Evolutionary conservation across 2,329 filamentous ascomycete species (phyloP), one percentile per base, ranked within the genome.

Genomic region (Fusarium coffeatum): DNA sequence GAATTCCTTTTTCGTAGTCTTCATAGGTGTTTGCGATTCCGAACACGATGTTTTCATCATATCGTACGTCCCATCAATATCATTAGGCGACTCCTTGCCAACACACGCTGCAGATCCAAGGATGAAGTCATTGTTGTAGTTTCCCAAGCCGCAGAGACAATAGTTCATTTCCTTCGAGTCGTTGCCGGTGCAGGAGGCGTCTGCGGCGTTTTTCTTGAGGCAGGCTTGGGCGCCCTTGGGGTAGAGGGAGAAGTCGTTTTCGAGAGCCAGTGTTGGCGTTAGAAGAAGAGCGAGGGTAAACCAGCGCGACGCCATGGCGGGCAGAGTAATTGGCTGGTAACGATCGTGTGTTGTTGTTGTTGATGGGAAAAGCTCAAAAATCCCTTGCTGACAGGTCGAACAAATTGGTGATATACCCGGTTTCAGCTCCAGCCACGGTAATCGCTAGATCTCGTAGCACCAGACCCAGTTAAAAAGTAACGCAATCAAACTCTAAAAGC

Each of bases 71-170:
- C 73, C 59, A 16, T 76, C 65, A 8, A 87, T 68, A 46, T 86
- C 82, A 23, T 23, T 69, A 1, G 75, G 72, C 20, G 71, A 73
- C 5, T 72, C 34, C 18, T 72, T 61, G 10, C 81, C 84, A 15
- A 88, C 73, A 66, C 86, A 88, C 15, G 66, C 69, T 5, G 85
- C 86, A 4, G 83, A 72, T 34, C 80, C 79, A 22, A 80, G 82
- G 64, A 87, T 77, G 73, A 87, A 88, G 67, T 82, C 78, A 57
- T 83, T 83, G 32, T 79, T 77, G 59, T 87, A 86, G 65, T 53
- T 69, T 13, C 67, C 67, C 20, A 68, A 30, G 11, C 75, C 74
- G 72, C 86, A 88, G 3, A 87, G 78, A 55, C 86, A 88, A 4
- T 73, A 55, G 69, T 88, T 87, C 65, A 86, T 77, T 30, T 80